Conservation (phyloP, 371 early-diverging fungal species). For the Apophysomyces variabilis region DNA sequence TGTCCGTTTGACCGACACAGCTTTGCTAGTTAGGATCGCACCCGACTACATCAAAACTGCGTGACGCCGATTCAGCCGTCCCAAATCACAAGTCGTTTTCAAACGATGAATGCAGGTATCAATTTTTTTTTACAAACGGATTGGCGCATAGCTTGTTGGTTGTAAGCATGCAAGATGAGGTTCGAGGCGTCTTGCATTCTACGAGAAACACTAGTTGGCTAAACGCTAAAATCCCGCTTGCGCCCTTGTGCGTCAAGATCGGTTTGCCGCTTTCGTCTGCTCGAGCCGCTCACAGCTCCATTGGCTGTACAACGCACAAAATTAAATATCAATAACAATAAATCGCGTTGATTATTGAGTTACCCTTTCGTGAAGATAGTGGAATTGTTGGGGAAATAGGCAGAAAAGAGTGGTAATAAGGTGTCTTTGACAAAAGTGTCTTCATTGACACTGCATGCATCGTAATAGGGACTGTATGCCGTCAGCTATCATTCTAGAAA, state of each 20-base stretch:
- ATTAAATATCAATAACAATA: conserved; percentile 14
- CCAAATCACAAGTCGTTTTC: too few species aligned
- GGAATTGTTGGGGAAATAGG: conserved; percentile 15
- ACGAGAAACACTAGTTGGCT: conserved; percentile 15
- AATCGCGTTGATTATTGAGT: conserved; percentile 13
- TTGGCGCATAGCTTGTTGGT: too few species aligned
- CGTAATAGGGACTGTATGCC: conserved; percentile 12
- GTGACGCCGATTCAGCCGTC: too few species aligned
- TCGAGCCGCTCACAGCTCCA: conserved; percentile 13
- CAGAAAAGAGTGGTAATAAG: conserved; percentile 12
- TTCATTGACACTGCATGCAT: conserved; percentile 12
- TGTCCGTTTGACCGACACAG: too few species aligned
- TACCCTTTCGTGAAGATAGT: conserved; percentile 14
- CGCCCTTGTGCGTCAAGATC: conserved; percentile 10
- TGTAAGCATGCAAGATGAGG: too few species aligned
- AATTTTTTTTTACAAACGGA: too few species aligned
- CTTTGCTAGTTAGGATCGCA: too few species aligned
- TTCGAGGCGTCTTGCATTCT: conserved; percentile 14
- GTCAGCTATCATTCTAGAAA: conserved; percentile 17
- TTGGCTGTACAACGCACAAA: conserved; percentile 11
- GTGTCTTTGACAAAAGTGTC: conserved; percentile 12
- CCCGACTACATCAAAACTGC: too few species aligned
- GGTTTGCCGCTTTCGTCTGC: background rate
- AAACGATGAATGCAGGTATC: too few species aligned
- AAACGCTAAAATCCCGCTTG: conserved; percentile 13